phyloP scores from a whole-genome alignment of 2,329 filamentous ascomycete genomes.

The Elsinoe arachidis region DNA sequence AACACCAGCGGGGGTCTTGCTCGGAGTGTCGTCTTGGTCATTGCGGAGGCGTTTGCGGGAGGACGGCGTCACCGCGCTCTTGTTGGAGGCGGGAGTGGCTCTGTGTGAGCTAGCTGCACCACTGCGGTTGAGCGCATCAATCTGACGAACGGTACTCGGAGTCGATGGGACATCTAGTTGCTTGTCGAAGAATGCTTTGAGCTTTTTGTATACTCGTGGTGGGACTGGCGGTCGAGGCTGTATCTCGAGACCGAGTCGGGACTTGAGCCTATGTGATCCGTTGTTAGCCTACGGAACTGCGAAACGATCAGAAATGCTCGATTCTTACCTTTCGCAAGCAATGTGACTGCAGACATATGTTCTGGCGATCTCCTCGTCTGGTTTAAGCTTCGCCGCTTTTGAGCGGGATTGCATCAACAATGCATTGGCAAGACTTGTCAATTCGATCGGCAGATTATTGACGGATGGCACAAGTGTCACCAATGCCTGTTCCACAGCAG shows the following conservation, averaged over 20 bases:
- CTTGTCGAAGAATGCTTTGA: conserved; percentile 71
- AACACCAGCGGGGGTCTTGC: not conserved
- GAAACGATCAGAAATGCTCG: conserved; percentile 8
- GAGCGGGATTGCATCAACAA: conserved; percentile 73
- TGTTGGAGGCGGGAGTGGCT: conserved; percentile 12
- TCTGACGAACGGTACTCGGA: conserved; percentile 29
- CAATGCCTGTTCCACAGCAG: conserved; percentile 63
- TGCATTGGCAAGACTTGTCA: conserved; percentile 62
- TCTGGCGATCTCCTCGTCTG: conserved; percentile 80
- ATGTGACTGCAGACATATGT: conserved; percentile 79
- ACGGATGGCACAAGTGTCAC: conserved; percentile 66
- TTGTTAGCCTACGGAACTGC: conserved; percentile 19
- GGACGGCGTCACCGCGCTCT: conserved; percentile 20
- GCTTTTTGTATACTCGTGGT: conserved; percentile 71
- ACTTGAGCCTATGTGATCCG: conserved; percentile 52
- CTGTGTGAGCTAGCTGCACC: not conserved
- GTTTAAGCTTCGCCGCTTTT: conserved; percentile 66
- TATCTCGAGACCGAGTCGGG: conserved; percentile 66
- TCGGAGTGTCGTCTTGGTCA: not conserved
- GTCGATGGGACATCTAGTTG: conserved; percentile 44
- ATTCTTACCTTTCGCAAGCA: conserved; percentile 67
- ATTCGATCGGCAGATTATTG: conserved; percentile 57
- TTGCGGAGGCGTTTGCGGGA: conserved; percentile 15
- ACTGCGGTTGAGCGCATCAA: conserved; percentile 12
- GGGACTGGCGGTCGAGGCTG: conserved; percentile 68